These are phyloP conservation scores for Puccinia coronata DNA, from an alignment of 1,284 basidiomycete species.

Conservation along the genomic window DNA sequence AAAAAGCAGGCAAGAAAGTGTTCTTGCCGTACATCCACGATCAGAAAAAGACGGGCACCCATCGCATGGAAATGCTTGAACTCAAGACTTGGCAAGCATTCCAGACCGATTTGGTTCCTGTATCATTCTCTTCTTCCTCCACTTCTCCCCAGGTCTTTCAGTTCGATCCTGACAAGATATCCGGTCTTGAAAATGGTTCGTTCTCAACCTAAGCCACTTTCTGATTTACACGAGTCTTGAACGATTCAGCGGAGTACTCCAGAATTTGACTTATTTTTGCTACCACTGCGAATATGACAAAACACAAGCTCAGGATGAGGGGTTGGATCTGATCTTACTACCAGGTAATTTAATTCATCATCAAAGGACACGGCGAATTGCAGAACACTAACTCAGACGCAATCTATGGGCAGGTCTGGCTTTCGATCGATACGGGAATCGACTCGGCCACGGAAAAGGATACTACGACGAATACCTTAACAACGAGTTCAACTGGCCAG, in stretches of 20 bases:
- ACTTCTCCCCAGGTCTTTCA: constrained; percentile 8
- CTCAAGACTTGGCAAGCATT: constrained; percentile 1
- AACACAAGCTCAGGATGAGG: constrained; percentile 7
- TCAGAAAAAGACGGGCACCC: neutral
- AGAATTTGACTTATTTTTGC: too few species aligned
- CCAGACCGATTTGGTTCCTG: constrained; percentile 3
- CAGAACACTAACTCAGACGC: neutral
- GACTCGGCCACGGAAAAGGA: constrained; percentile 44
- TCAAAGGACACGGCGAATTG: neutral
- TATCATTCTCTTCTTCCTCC: neutral
- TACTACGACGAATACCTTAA: constrained; percentile 44
- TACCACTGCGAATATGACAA: too few species aligned
- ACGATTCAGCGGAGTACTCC: too few species aligned
- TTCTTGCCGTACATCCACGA: constrained; percentile 13
- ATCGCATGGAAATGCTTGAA: constrained; percentile 28
- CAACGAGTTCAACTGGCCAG: neutral
- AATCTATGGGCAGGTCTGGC: constrained; percentile 16
- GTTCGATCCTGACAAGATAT: constrained; percentile 4
- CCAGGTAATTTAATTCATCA: constrained; percentile 29
- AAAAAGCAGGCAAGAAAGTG: constrained; percentile 1
- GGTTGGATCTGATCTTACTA: constrained; percentile 37
- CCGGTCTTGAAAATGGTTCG: constrained; percentile 16
- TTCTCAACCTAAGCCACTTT: too few species aligned
- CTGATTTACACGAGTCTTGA: too few species aligned
- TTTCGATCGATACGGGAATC: constrained; percentile 33